Percentiles rank a stretch among this genome's conserved stretches.
Conservation (phyloP, 305 asterid genomes). For the Solanum hybrid region DNA sequence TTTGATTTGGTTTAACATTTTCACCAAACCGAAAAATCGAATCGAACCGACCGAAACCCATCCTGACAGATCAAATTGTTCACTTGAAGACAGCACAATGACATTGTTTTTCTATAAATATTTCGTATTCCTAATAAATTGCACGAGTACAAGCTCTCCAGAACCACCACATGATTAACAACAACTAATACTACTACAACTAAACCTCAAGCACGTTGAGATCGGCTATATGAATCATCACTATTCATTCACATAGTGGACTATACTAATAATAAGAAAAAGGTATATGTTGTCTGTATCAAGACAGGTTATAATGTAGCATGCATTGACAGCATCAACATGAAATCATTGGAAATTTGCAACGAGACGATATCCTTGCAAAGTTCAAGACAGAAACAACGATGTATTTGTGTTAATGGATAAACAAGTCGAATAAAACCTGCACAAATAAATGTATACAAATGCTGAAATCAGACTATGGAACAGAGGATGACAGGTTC, state of each 20-base stretch:
- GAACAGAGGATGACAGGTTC: not conserved
- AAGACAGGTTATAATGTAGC: not conserved
- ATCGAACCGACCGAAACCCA: no score
- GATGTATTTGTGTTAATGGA: not conserved
- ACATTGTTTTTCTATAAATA: not conserved
- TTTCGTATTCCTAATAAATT: not conserved
- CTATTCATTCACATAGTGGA: not conserved
- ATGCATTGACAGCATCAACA: not conserved
- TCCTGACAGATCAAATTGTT: not conserved
- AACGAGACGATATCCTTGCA: not conserved
- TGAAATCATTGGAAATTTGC: no score
- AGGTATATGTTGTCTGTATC: not conserved
- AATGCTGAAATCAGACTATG: not conserved
- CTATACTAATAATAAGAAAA: not conserved
- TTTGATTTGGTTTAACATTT: no score
- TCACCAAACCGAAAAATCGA: no score
- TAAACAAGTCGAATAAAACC: not conserved
- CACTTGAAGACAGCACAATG: not conserved
- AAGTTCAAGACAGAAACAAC: not conserved
- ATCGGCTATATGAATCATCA: not conserved
- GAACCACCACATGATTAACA: not conserved
- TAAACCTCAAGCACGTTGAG: not conserved
- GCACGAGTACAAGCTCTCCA: not conserved
- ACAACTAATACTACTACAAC: not conserved
- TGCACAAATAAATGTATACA: not conserved